Percentiles rank a stretch among this genome's conserved stretches.
Conservation (phyloP, 208 protist species). For the Strigomonas culicis region DNA sequence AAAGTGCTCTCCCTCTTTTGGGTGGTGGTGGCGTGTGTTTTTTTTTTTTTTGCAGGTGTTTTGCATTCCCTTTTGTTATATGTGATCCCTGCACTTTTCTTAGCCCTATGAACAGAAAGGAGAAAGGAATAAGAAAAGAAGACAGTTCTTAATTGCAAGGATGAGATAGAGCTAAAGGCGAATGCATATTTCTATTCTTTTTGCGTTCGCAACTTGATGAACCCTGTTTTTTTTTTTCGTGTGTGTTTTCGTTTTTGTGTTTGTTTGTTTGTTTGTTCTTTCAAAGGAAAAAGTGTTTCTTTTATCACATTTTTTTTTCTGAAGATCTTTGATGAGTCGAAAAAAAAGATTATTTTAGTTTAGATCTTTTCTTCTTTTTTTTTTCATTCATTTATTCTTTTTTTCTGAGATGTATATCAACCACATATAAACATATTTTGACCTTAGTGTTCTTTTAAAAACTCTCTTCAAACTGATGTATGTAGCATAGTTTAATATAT, state of each 20-base stretch:
- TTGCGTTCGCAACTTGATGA: slow-evolving; percentile 1
- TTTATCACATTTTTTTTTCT: not conserved
- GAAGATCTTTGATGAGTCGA: not conserved
- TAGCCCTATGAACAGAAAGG: too few species aligned
- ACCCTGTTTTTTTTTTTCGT: slow-evolving; percentile 9
- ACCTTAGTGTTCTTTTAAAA: too few species aligned
- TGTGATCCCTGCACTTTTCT: slow-evolving; percentile 15
- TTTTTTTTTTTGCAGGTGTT: not conserved
- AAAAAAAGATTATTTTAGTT: slow-evolving; percentile 5
- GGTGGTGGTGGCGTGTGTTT: slow-evolving; percentile 2
- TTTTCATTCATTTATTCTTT: slow-evolving; percentile 15
- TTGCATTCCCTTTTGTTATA: not conserved
- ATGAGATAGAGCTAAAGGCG: too few species aligned
- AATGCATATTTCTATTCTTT: slow-evolving; percentile 5
- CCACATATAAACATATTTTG: too few species aligned
- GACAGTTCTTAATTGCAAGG: too few species aligned
- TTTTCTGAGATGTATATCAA: slow-evolving; percentile 10
- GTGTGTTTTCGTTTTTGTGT: not conserved
- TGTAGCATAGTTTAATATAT: too few species aligned
- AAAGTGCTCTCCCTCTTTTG: slow-evolving; percentile 23
- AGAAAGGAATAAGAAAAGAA: too few species aligned
- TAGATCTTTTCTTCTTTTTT: slow-evolving; percentile 16
- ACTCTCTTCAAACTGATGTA: too few species aligned
- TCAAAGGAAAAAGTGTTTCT: too few species aligned
- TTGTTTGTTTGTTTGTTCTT: slow-evolving; percentile 3